Evolutionary conservation across 202 grass and related monocot species (phyloP), one percentile per base, ranked within the genome.

Genomic region (Musa balbisiana): DNA sequence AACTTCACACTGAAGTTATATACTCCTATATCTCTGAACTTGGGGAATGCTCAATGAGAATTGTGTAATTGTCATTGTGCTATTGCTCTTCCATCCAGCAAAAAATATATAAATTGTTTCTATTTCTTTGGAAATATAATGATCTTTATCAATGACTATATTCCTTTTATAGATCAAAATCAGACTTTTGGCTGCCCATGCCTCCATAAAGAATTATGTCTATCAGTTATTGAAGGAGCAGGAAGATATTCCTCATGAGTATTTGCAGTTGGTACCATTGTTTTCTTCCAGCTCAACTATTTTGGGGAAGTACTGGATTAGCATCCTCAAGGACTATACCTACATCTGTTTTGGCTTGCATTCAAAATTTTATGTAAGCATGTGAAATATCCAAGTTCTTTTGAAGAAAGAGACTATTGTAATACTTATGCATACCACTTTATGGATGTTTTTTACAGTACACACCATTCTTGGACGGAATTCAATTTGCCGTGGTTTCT

Each of bases 401-500:
- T 82, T 51, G 16, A 33, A 50, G 13, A 73, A 3, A 49, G 29
- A 64, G 43, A 1, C 6, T 67, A 60, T 79, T 15, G 51, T 14
- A 53, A 59, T 23, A 50, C 43, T 80, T 25, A 78, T 13, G 8
- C 24, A 16, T n/a, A 17, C 14, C 6, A 26, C 68, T 60, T 60
- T 80, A 78, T 80, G 68, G 23, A 21, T 33, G 63, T 72, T 82
- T 51, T 86, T 86, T 58, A 78, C 86, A 97, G 93, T 85, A 98
- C 85, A 93, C 89, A 53, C 88, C 91, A 74, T 98, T 98, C 78
- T 88, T 98, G 87, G 94, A 98, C 80, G 94, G 91, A 14, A 92
- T 98, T 81, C 88, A 98, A 77, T 98, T 88, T 63, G 84, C 82
- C 29, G 75, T 98, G 51, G 90, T 98, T 82, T 98, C 85, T n/a